Percentiles rank a stretch among this genome's conserved stretches.
Conservation (phyloP, 225 moss, liverwort and hornwort genomes). For the Polytrichum commune region DNA sequence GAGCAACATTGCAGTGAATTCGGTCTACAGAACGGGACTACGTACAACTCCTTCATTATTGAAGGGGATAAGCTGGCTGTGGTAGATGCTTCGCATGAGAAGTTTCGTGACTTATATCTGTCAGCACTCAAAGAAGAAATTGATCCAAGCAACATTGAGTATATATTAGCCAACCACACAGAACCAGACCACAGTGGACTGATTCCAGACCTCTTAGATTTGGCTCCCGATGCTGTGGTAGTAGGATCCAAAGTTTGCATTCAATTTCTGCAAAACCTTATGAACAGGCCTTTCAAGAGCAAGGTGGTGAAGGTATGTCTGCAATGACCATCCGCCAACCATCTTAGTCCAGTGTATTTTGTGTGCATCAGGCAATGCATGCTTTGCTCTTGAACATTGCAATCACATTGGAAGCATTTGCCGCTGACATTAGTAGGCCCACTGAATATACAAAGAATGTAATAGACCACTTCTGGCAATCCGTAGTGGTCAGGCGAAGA, state of each 20-base stretch:
- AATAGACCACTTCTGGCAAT: too few species aligned
- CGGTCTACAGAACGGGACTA: slow-evolving; percentile 87
- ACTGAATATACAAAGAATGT: too few species aligned
- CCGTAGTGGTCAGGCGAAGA: too few species aligned
- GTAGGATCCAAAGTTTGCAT: slow-evolving; percentile 90
- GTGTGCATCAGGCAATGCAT: not conserved
- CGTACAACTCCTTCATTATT: slow-evolving; percentile 82
- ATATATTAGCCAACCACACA: slow-evolving; percentile 81
- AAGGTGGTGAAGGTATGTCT: slow-evolving; percentile 59
- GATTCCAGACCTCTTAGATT: slow-evolving; percentile 76
- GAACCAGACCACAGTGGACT: slow-evolving; percentile 95
- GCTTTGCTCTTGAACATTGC: too few species aligned
- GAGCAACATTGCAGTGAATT: slow-evolving; percentile 58
- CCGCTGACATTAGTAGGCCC: too few species aligned
- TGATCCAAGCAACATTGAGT: slow-evolving; percentile 69
- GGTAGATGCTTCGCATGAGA: slow-evolving; percentile 87
- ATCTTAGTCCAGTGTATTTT: not conserved
- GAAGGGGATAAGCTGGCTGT: slow-evolving; percentile 74
- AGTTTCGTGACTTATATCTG: slow-evolving; percentile 76
- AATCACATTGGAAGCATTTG: too few species aligned
- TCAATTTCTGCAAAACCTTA: slow-evolving; percentile 60
- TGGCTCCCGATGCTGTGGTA: slow-evolving; percentile 81
- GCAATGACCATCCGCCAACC: not conserved
- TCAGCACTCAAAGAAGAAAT: slow-evolving; percentile 66
- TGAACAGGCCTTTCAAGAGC: slow-evolving; percentile 76